phyloP scores from a whole-genome alignment of 2,329 filamentous ascomycete genomes.

The Cordyceps farinosa region DNA sequence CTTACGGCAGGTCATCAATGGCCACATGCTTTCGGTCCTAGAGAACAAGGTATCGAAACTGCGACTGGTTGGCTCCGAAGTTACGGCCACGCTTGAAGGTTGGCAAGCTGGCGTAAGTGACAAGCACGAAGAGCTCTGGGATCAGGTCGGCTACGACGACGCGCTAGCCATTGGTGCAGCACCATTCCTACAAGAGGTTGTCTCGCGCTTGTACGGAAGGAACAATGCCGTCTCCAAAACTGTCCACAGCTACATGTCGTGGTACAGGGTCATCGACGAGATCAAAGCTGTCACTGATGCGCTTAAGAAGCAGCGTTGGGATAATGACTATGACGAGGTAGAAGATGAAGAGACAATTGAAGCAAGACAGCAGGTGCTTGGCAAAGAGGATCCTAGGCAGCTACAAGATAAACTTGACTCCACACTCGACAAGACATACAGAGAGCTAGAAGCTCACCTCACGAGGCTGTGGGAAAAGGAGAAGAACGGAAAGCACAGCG shows the following conservation, averaged over 20 bases:
- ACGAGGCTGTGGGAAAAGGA: slow-evolving; percentile 46
- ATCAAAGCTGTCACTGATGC: slow-evolving; percentile 60
- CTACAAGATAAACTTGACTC: slow-evolving; percentile 58
- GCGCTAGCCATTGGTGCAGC: slow-evolving; percentile 64
- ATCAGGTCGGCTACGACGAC: slow-evolving; percentile 56
- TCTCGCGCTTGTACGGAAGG: slow-evolving; percentile 68
- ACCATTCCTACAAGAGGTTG: slow-evolving; percentile 65
- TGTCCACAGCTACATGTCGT: slow-evolving; percentile 63
- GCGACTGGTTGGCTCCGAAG: slow-evolving; percentile 59
- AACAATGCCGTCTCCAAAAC: slow-evolving; percentile 63
- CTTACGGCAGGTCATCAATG: slow-evolving; percentile 66
- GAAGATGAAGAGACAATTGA: slow-evolving; percentile 71
- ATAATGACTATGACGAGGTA: slow-evolving; percentile 69
- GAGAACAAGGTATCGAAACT: slow-evolving; percentile 62
- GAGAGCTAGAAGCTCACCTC: slow-evolving; percentile 55
- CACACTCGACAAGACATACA: slow-evolving; percentile 55
- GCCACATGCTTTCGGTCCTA: slow-evolving; percentile 61
- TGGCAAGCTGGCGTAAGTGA: slow-evolving; percentile 57
- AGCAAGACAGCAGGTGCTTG: slow-evolving; percentile 62
- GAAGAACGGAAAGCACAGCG: slow-evolving; percentile 45
- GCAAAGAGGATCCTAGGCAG: slow-evolving; percentile 65
- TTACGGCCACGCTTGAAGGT: slow-evolving; percentile 56
- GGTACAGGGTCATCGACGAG: slow-evolving; percentile 70
- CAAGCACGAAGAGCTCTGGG: slow-evolving; percentile 62
- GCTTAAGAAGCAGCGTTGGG: slow-evolving; percentile 67